Evolutionary conservation across 2,329 filamentous ascomycete genomes (phyloP), one percentile per base, ranked within the genome.

Genomic region (Colletotrichum sp.): DNA sequence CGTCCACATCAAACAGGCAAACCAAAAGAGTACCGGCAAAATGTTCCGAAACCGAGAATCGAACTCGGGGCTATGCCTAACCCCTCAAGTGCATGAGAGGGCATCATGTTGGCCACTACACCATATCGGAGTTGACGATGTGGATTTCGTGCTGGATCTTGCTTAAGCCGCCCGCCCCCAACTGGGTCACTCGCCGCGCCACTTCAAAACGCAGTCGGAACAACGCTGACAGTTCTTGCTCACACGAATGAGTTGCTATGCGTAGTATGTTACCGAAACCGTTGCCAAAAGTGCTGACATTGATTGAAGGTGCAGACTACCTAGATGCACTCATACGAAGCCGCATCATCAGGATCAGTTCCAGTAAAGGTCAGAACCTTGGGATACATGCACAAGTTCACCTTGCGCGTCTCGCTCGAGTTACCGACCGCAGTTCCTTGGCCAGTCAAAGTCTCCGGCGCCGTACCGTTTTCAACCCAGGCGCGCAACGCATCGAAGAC

Each of bases 31-130:
- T 6, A 18, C 2, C 9, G 9, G 16, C 18, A 54, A 54, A 33
- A 24, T 24, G 12, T n/a, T 29, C 27, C n/a, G 29, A 36, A 21
- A 51, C 34, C 36, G 57, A 54, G 57, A 63, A 54, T 55, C 38
- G 64, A 66, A 66, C 64, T 66, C 64, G 64, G 47, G 64, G 64
- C 64, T 66, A 66, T 66, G 64, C 64, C 64, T 66, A 38, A 66
- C 31, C 47, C 15, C 31, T 24, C 21, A n/a, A n/a, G 8, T 5
- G 5, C 4, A 33, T 11, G 36, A 59, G 68, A 57, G 27, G 59
- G 51, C 51, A 38, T 69, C 64, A 66, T 66, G 64, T 66, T 69
- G 58, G 67, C 67, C 58, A 57, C 58, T 69, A 64, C 67, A 69
- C 58, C 67, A 69, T 65, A 70, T 70, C 68, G 68, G 47, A 66